Base-by-base conservation (phyloP, 306 rosid genomes). In the Cucurbita maxima region DNA sequence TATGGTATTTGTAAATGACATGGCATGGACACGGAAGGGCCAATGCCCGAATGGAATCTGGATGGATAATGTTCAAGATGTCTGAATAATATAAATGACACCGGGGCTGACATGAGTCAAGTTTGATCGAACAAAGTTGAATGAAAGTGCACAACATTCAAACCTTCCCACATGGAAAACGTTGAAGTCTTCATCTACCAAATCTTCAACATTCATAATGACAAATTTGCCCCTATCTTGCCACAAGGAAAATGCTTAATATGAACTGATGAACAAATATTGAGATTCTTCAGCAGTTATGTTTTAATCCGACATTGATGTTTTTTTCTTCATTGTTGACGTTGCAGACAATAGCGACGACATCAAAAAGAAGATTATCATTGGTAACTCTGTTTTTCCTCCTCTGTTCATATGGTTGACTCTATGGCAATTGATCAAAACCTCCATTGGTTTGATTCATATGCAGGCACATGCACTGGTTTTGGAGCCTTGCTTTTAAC, bases 321-420 rank as follows among this genome's bases (percentile, higher is more conserved):
- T 30, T 30, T 2, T 30, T 3, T 30, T 30, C 34, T 30, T 30
- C 34, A 30, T 30, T 48, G 22, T 16, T 48, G 50, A 47, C 50
- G 58, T 82, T 75, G 79, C 97, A 80, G 96, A 0, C 0, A 22
- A 22, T 12, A 1, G 1, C 51, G 34, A 48, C 1, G 3, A 1
- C 0, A 30, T 30, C 72, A 0, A 0, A 8, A 5, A 0, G 34
- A 84, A 76, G 77, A 0, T 73, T 45, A 0, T 11, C 51, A 41
- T 87, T 76, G 97, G 97, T 91, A 91, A 84, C 45, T 48, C 58
- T 69, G 69, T 61, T 48, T 76, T 10, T 18, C 38, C 61, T 12
- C 16, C 59, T 25, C 41, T 57, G 60, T 44, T 48, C 43, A 20
- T 19, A 45, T 1, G 20, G 47, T 47, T 68, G 18, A 19, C 55